phyloP scores from a whole-genome alignment of 1,284 basidiomycete species.

The Chalciporus piperatoides region DNA sequence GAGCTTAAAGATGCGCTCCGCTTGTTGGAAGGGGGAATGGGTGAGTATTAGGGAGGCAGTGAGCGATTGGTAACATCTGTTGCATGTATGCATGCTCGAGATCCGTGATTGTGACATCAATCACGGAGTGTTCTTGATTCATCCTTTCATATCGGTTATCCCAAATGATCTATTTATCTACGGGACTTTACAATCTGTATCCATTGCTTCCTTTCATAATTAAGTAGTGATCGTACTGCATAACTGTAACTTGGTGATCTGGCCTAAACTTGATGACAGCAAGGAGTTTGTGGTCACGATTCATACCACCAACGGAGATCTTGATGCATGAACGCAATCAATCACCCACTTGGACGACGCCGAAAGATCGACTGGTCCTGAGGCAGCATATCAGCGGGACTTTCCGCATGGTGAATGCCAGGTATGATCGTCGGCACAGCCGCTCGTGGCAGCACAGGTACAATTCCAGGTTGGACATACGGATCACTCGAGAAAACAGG shows the following conservation, averaged over 20 bases:
- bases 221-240: slow-evolving; percentile 3
- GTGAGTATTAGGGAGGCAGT: slow-evolving; percentile 5
- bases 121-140: neutral
- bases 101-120: slow-evolving; percentile 3
- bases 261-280: neutral
- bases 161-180: neutral
- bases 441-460: slow-evolving; percentile 15
- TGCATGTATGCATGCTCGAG: slow-evolving; percentile 2
- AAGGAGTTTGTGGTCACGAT: neutral
- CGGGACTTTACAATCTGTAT: slow-evolving; percentile 2
- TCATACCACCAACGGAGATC: neutral
- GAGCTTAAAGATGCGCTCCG: slow-evolving; percentile 75
- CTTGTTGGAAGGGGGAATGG: slow-evolving; percentile 53
- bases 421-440: slow-evolving; percentile 21
- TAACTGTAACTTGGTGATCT: neutral
- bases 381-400: slow-evolving; percentile 26
- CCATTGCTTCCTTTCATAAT: neutral
- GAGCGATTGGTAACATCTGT: slow-evolving; percentile 5
- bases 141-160: neutral
- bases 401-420: slow-evolving; percentile 25
- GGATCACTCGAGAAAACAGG: neutral
- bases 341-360: neutral
- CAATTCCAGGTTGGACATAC: neutral
- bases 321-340: neutral
- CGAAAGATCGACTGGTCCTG: slow-evolving; percentile 11